Evolutionary conservation across 129 eudicot species (phyloP), one percentile per base, ranked within the genome.

Genomic region (Lactuca sativa): DNA sequence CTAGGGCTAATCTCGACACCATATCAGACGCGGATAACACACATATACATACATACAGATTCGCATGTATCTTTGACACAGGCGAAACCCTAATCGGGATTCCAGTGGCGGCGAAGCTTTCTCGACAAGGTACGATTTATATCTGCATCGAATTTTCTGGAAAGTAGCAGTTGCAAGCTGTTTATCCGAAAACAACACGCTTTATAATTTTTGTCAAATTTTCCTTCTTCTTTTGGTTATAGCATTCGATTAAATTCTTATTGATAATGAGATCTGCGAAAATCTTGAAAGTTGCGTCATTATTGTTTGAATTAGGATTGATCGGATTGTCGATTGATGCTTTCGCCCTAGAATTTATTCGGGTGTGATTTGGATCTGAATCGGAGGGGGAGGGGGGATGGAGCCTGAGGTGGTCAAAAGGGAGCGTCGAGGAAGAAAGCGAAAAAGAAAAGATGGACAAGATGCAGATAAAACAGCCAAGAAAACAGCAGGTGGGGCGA

Each of bases 361-460:
- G n/a, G 40, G 71, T 16, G 59, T 70, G 78, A 36, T 68, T 74
- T 37, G 79, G 67, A 74, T 80, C 74, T 70, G 17, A 63, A 62
- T 72, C 64, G 14, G 59, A 51, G 54, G 76, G 78, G 55, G 67
- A 41, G 81, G 49, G 58, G 53, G 13, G 41, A 92, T 92, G 98
- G 95, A 89, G 36, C 49, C 80, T 12, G 83, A 63, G 73, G 95
- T 72, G 83, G 89, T 75, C 61, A 80, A 59, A 44, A 67, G 82
- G 69, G 73, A 66, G 80, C 83, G 91, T 6, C 71, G 98, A 34
- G 91, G 91, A 62, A 83, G 95, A 33, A 88, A 88, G 47, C 67
- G 95, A 85, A 84, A 76, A 62, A 82, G 71, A 11, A 56, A 53
- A 78, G 80, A 77, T 30, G 81, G 66, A 55, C 63, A 79, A 49